These are phyloP conservation scores for maize (Zea mays) DNA, from an alignment of 176 grass and related monocot species.

Conservation along the genomic window Zm-B73-REFERENCE-NAM-5.0 NC_050105.1:108326001-108326500, in stretches of 20 bases:
- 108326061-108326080: slow-evolving; percentile 45
- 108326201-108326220: background rate
- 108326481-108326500: background rate
- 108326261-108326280: slow-evolving; percentile 49
- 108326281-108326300: background rate
- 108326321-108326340: background rate
- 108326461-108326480: slow-evolving; percentile 23
- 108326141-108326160: slow-evolving; percentile 15
- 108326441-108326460: slow-evolving; percentile 1
- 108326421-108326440: slow-evolving; percentile 10
- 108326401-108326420: background rate
- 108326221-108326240: slow-evolving; percentile 35
- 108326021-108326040: slow-evolving; percentile 38
- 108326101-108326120: slow-evolving; percentile 40
- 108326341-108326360: background rate
- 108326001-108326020: slow-evolving; percentile 56
- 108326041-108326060: slow-evolving; percentile 34
- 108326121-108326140: slow-evolving; percentile 44
- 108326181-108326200: slow-evolving; percentile 24
- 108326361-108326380: background rate
- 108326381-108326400: background rate
- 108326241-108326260: slow-evolving; percentile 30
- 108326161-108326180: slow-evolving; percentile 38
- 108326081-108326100: slow-evolving; percentile 28
- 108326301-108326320: background rate